A percentile compares a stretch with the other conserved stretches of the same genome.
Evolutionary conservation across 768 basidiomycete species (phyloP).

Genomic region (Arthromyces matolae): DNA sequence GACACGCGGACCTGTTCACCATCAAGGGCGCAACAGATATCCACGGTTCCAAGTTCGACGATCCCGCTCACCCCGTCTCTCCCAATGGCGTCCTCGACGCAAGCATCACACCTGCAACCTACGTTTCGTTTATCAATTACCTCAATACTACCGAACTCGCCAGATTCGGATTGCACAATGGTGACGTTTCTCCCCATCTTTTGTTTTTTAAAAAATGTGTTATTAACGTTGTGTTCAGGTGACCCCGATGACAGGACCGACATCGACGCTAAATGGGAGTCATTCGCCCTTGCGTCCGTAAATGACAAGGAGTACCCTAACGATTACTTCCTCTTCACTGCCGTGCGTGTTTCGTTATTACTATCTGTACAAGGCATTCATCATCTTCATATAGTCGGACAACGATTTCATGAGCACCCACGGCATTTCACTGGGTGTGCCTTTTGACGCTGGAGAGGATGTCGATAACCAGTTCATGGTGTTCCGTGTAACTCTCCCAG

Average conservation of each 20-base stretch:
- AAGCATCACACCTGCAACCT: slow-evolving; percentile 48
- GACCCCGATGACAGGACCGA: slow-evolving; percentile 46
- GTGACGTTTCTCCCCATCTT: slow-evolving; percentile 16
- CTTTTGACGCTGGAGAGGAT: slow-evolving; percentile 49
- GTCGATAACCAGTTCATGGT: slow-evolving; percentile 61
- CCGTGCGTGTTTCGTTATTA: slow-evolving; percentile 5
- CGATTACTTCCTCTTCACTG: slow-evolving; percentile 17
- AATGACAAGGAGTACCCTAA: slow-evolving; percentile 11
- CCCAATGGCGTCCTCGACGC: slow-evolving; percentile 42
- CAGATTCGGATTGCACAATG: slow-evolving; percentile 61
- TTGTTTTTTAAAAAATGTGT: not conserved
- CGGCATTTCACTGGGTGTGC: slow-evolving; percentile 43
- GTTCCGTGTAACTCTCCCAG: slow-evolving; percentile 52
- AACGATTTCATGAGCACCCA: slow-evolving; percentile 58
- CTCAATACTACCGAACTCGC: slow-evolving; percentile 51
- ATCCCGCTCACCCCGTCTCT: slow-evolving; percentile 48
- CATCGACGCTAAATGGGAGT: slow-evolving; percentile 66
- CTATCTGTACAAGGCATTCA: not conserved
- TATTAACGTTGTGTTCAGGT: slow-evolving; percentile 25
- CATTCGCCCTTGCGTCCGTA: slow-evolving; percentile 40
- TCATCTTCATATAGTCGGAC: slow-evolving; percentile 37
- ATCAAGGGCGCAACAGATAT: slow-evolving; percentile 59
- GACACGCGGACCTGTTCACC: slow-evolving; percentile 59
- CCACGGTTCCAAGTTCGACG: slow-evolving; percentile 50
- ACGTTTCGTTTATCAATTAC: slow-evolving; percentile 53